Evolutionary conservation across 768 basidiomycete species (phyloP), one percentile per base, ranked within the genome.

Genomic region (Psilocybe cubensis): DNA sequence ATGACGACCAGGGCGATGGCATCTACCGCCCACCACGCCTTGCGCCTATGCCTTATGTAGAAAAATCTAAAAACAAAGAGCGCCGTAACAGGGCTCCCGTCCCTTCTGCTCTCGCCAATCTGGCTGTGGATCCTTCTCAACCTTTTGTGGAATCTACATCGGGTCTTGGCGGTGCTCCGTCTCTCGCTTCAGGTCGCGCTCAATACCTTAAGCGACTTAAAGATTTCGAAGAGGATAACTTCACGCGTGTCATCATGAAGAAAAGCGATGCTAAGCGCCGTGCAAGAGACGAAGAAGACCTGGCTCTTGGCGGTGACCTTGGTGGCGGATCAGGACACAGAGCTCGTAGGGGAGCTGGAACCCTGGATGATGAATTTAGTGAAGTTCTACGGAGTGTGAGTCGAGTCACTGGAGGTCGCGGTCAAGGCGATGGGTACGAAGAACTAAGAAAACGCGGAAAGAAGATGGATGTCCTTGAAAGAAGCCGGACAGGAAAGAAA

Each of bases 171-270:
- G 77, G 79, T 17, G 80, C 81, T 24, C 83, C 87, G 5, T 72
- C 84, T 3, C 70, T 87, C 11, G 70, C 76, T 9, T 85, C 87
- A 20, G 81, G 81, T 23, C 89, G 94, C 20, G 92, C 91, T 9
- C 83, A 86, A 17, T 89, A 95, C 66, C 80, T 98, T 53, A 83
- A 86, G 62, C 83, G 86, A 5, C 84, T 97, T 73, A 85, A 83
- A 49, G 88, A 93, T 59, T 98, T 92, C 70, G 96, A 98, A 75
- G 94, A 96, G 70, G 93, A 93, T 44, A 95, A 96, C 72, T 93
- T 98, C 74, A 92, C 91, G 33, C 87, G 96, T 43, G 66, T 98
- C 52, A 80, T 96, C 58, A 88, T 95, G 84, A 91, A 88, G 69
- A 98, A 98, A 80, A 87, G 86, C 66, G 94, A 96, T 43, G 81